Conservation (phyloP, 768 basidiomycete species). For the Termitomyces sp. region DNA sequence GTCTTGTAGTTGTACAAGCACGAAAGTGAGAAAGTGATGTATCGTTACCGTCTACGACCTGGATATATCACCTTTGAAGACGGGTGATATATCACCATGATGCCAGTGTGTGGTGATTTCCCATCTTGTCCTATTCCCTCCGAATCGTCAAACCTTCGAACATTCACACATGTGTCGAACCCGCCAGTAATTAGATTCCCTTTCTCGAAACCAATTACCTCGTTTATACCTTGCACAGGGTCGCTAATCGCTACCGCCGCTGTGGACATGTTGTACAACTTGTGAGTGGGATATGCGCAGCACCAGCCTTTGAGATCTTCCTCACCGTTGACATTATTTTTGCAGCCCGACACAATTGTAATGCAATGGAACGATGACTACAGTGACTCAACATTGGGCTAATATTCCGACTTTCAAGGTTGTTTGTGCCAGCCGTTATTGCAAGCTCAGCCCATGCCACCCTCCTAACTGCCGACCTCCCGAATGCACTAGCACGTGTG, state of each 20-base stretch:
- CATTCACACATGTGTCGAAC: slow-evolving; percentile 7
- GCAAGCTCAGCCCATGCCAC: slow-evolving; percentile 52
- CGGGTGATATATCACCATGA: no score
- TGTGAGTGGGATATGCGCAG: no score
- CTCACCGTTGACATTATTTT: background rate
- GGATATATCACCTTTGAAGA: no score
- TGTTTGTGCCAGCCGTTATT: slow-evolving; percentile 27
- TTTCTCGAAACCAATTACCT: background rate
- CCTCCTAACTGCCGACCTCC: slow-evolving; percentile 39
- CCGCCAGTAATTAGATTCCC: slow-evolving; percentile 5
- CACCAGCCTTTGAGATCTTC: background rate
- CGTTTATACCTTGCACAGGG: background rate
- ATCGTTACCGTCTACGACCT: no score
- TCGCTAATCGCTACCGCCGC: slow-evolving; percentile 7
- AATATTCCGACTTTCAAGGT: background rate
- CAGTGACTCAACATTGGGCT: slow-evolving; percentile 9
- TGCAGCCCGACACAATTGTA: background rate
- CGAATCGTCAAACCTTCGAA: background rate
- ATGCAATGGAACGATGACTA: background rate
- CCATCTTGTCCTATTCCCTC: background rate
- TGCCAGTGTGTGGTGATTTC: no score
- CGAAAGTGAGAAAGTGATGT: no score
- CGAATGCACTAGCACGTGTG: slow-evolving; percentile 34
- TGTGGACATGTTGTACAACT: slow-evolving; percentile 12
- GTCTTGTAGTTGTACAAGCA: no score